phyloP scores from a whole-genome alignment of 1,139 yeast genomes.

The Yamadazyma trypodendri region DNA sequence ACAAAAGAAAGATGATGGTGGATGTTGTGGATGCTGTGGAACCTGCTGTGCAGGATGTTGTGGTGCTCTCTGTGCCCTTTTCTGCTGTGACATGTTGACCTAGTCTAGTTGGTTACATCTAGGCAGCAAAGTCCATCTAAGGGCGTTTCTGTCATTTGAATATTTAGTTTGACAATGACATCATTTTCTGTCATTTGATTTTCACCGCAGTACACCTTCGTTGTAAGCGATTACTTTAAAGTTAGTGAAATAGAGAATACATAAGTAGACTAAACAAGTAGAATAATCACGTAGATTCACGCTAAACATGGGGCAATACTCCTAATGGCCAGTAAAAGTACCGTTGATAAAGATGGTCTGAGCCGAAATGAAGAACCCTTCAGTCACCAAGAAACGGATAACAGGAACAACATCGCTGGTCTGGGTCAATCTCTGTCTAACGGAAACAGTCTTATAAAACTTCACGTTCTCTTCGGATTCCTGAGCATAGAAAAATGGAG shows the following conservation, averaged over 20 bases:
- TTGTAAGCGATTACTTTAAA: too few species aligned
- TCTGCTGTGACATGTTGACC: constrained; percentile 30
- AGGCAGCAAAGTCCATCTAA: too few species aligned
- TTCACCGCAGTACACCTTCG: too few species aligned
- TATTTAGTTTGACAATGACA: too few species aligned
- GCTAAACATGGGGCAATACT: too few species aligned
- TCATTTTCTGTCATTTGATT: too few species aligned
- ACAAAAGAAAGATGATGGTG: constrained; percentile 32
- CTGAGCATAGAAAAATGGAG: constrained; percentile 65
- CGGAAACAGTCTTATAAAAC: constrained; percentile 51
- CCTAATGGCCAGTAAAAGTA: constrained; percentile 58
- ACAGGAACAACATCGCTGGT: constrained; percentile 64
- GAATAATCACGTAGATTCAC: not conserved
- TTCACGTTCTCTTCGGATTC: constrained; percentile 53
- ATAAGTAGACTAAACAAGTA: not conserved
- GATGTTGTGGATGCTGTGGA: constrained; percentile 36
- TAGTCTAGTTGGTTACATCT: too few species aligned
- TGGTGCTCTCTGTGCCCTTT: constrained; percentile 43
- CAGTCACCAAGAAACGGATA: constrained; percentile 57
- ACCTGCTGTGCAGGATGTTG: constrained; percentile 40
- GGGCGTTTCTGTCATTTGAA: too few species aligned
- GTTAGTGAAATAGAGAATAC: too few species aligned
- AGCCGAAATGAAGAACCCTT: constrained; percentile 70
- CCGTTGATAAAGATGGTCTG: constrained; percentile 66
- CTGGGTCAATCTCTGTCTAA: constrained; percentile 53